Evolutionary conservation across 164 flowering plant genomes (phyloP).

Genomic region (Berberis thunbergii): DNA sequence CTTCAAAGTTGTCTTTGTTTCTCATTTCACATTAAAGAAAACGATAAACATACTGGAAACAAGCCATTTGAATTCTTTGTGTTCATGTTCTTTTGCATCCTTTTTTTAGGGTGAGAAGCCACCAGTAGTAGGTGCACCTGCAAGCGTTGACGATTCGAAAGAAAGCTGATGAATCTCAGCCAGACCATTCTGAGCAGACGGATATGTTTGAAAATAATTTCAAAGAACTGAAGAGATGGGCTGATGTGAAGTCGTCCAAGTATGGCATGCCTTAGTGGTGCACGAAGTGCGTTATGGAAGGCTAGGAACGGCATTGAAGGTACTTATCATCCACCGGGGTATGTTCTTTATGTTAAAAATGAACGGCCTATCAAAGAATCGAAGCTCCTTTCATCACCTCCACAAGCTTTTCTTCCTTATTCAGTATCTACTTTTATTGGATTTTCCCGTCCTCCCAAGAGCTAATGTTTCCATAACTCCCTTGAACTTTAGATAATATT

Average conservation of each 20-base stretch:
- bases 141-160: constrained; percentile 20
- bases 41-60: neutral
- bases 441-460: too few relatives aligned
- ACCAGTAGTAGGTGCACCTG: constrained; percentile 7
- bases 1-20: too few relatives aligned
- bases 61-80: neutral
- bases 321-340: constrained; percentile 10
- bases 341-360: too few relatives aligned
- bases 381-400: too few relatives aligned
- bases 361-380: too few relatives aligned
- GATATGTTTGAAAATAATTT: constrained; percentile 78
- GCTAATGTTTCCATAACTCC: too few relatives aligned
- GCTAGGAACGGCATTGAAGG: constrained; percentile 89
- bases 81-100: neutral
- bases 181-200: constrained; percentile 14
- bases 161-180: constrained; percentile 14
- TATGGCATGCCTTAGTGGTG: constrained; percentile 48
- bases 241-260: constrained; percentile 69
- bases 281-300: constrained; percentile 60
- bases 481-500: too few relatives aligned
- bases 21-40: too few relatives aligned
- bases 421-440: too few relatives aligned
- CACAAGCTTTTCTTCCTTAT: too few relatives aligned
- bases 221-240: constrained; percentile 84
- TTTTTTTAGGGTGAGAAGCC: neutral